Conservation (phyloP, 2,329 filamentous ascomycete species). For the Aspergillus bombycis region DNA sequence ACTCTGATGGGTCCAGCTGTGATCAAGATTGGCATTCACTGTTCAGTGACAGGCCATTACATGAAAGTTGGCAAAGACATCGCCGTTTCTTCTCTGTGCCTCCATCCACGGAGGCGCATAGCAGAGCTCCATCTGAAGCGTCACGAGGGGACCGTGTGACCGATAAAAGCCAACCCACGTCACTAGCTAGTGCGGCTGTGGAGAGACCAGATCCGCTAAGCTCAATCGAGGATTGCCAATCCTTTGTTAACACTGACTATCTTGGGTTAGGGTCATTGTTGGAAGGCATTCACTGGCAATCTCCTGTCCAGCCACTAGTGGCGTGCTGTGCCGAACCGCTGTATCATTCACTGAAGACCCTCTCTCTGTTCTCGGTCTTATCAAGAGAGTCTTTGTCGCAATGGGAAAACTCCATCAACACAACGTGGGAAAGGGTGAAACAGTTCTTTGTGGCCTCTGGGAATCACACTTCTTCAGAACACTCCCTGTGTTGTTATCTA, state of each 20-base stretch:
- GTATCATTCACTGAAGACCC: not conserved
- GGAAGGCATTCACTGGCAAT: not conserved
- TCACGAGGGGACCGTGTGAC: not conserved
- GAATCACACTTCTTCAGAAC: not conserved
- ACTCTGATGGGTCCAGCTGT: not conserved
- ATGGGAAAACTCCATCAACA: conserved; percentile 1
- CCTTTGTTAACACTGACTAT: not conserved
- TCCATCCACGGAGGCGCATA: not conserved
- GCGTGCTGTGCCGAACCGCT: not conserved
- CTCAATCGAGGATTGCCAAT: not conserved
- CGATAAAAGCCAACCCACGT: not conserved
- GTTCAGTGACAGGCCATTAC: not conserved
- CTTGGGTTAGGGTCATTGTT: not conserved
- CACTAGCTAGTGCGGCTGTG: not conserved
- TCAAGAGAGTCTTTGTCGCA: not conserved
- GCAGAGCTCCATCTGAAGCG: not conserved
- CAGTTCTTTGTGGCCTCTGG: not conserved
- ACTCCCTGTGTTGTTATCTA: not conserved
- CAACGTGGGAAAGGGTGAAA: not conserved
- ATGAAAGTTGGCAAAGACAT: not conserved
- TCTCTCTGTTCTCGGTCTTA: not conserved
- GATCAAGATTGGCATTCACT: not conserved
- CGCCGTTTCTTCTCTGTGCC: not conserved
- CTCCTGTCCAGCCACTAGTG: not conserved
- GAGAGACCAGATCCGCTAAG: not conserved